Percentiles rank a stretch among this genome's conserved stretches.
Conservation (phyloP, 2,329 filamentous ascomycete species). For the Microsporum ferrugineum region DNA sequence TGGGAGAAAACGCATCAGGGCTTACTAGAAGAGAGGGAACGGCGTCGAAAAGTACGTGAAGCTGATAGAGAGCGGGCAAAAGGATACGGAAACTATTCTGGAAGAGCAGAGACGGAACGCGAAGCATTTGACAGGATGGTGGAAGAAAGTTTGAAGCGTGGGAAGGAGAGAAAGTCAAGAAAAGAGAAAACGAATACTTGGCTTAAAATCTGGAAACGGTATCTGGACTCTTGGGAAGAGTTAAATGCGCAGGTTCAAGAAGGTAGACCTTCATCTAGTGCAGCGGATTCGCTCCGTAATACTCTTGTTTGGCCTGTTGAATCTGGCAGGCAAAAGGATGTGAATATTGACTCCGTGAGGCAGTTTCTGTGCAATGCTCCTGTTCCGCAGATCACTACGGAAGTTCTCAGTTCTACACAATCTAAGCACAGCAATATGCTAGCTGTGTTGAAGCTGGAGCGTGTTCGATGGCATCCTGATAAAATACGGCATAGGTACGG, state of each 20-base stretch:
- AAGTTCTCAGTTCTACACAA: neutral
- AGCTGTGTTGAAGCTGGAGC: slow-evolving; percentile 62
- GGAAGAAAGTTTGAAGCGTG: slow-evolving; percentile 56
- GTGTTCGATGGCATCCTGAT: slow-evolving; percentile 92
- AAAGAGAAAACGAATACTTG: slow-evolving; percentile 35
- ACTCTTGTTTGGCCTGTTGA: slow-evolving; percentile 63
- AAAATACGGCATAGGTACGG: slow-evolving; percentile 89
- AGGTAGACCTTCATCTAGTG: slow-evolving; percentile 9
- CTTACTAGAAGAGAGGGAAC: slow-evolving; percentile 61
- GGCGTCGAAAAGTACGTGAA: slow-evolving; percentile 43
- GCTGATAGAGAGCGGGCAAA: slow-evolving; percentile 37
- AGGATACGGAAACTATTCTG: slow-evolving; percentile 17
- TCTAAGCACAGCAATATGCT: slow-evolving; percentile 26
- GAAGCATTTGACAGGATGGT: slow-evolving; percentile 49
- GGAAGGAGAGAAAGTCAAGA: slow-evolving; percentile 49
- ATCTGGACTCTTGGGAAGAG: slow-evolving; percentile 52
- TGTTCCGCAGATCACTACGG: neutral
- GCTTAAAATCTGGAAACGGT: slow-evolving; percentile 53
- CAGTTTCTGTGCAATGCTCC: slow-evolving; percentile 56
- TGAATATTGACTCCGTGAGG: slow-evolving; percentile 51
- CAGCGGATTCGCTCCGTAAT: slow-evolving; percentile 22
- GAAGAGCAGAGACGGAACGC: slow-evolving; percentile 22
- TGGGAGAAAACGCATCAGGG: slow-evolving; percentile 91
- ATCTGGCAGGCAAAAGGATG: slow-evolving; percentile 46
- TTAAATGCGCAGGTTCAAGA: slow-evolving; percentile 24